phyloP scores from a whole-genome alignment of 345 rosid species.

The Linum usitatissimum region DNA sequence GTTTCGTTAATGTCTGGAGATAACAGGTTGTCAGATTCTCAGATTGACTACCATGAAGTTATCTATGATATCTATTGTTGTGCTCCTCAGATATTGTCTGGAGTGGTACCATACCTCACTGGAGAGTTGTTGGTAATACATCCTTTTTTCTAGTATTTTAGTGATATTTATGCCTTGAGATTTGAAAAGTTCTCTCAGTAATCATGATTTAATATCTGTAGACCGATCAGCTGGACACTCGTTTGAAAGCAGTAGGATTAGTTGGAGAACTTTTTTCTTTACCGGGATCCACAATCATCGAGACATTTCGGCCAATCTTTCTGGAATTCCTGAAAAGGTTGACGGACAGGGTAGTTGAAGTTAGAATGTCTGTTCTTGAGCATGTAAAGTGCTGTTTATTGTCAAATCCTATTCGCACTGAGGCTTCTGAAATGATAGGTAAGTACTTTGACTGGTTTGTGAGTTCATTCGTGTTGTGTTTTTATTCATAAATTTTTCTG shows the following conservation, averaged over 20 bases:
- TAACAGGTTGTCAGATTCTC: constrained; percentile 33
- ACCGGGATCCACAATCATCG: constrained; percentile 50
- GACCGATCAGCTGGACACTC: constrained; percentile 81
- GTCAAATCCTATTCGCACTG: constrained; percentile 56
- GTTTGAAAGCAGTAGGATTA: constrained; percentile 75
- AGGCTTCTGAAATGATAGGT: constrained; percentile 76
- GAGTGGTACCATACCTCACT: constrained; percentile 75
- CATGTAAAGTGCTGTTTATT: constrained; percentile 75
- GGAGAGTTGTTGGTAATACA: constrained; percentile 88
- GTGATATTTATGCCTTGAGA: neutral
- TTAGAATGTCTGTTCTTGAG: constrained; percentile 79
- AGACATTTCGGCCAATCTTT: constrained; percentile 74
- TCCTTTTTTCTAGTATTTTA: constrained; percentile 8
- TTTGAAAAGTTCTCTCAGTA: constrained; percentile 13
- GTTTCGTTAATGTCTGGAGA: constrained; percentile 86
- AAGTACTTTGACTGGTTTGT: constrained; percentile 25
- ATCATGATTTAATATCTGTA: constrained; percentile 29
- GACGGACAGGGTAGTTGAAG: constrained; percentile 79
- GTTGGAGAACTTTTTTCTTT: constrained; percentile 82
- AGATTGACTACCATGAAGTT: constrained; percentile 82
- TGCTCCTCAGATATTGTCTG: constrained; percentile 79
- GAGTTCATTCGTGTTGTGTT: constrained; percentile 11
- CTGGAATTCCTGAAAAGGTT: constrained; percentile 85
- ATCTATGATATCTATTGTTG: constrained; percentile 69
- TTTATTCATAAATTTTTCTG: constrained; percentile 12